Base-by-base conservation (phyloP, 176 grass and related monocot genomes). In the Luzula sylvatica region DNA sequence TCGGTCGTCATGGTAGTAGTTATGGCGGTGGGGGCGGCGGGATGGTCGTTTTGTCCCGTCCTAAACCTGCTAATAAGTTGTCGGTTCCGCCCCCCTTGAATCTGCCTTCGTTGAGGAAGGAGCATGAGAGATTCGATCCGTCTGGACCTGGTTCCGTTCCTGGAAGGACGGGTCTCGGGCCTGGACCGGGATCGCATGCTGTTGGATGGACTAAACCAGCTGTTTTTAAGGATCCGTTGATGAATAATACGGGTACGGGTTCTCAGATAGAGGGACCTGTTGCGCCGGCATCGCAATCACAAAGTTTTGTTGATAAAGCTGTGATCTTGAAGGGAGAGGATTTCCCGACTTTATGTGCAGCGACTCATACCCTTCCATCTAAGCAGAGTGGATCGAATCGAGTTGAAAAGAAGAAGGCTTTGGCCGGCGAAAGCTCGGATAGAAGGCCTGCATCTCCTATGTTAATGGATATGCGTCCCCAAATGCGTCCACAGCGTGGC, bases 41-140 rank as follows among this genome's bases (percentile, higher is more conserved):
- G 45, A 90, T 98, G 81, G 85, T 90, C 13, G 59, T 86, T 42
- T 81, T 98, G 30, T 90, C 85, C 65, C 86, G 92, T 47, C 57
- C 68, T 3, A 86, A 86, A 40, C 77, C 69, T 53, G 68, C 75
- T 9, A 71, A 81, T 21, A 98, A 82, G 81, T 84, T 98, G 50
- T 78, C 92, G 32, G 85, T 96, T 12, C 92, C 92, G 58, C 81
- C 85, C 52, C 92, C 92, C 25, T 65, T 96, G 49, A 96, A 96
- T 63, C 92, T 96, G 4, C 92, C 92, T 0, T 96, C 92, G 20
- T 77, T 86, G 39, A 82, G 81, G 55, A 96, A 86, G 74, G 92
- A 96, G 55, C 92, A 96, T 50, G 85, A 96, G 78, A 65, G 78
- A 20, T 96, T 89, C 38, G 92, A 96, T 44, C 77, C 80, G 18